Evolutionary conservation across 2,329 filamentous ascomycete genomes (phyloP), one percentile per base, ranked within the genome.

Genomic region (Purpureocillium lavendulum): DNA sequence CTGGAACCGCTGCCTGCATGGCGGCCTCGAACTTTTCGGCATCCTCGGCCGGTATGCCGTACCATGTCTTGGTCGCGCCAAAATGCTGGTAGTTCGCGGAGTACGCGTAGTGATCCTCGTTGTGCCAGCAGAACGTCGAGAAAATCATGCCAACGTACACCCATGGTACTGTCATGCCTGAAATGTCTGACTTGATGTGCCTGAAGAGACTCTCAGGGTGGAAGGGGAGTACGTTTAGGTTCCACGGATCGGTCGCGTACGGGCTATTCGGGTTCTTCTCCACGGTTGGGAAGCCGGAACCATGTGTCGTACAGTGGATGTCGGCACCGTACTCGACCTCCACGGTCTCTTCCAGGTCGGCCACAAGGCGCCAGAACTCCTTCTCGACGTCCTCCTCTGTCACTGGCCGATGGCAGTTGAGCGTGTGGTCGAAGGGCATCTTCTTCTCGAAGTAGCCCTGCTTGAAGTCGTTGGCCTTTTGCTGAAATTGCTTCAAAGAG

Each of bases 141-240:
- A 98, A 98, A 30, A 94, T 94, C 92, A 98, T 98, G 45, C 92
- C 92, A 4, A 98, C 92, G 56, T 98, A 98, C 4, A 98, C 80
- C 92, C 92, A 98, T 1, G 92, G 92, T 7, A 98, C 90, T 0
- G 92, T 98, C 92, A 98, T 98, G 30, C 92, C 92, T 2, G 92
- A 97, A 39, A 98, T 94, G 56, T 98, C 92, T 0, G 90, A 87
- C 60, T 97, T 97, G 69, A 98, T 97, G 52, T 98, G 87, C 36
- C 90, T 79, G 67, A 98, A 98, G 1, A 98, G 69, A 35, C 89
- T 96, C 38, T 97, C 90, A 1, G 84, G 80, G 48, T 95, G 82
- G 38, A 97, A 79, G 0, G 92, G 92, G 44, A 97, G 73, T 35
- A 94, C 81, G 53, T 94, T 98, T 40, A 98, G 70, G 51, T 98